Conservation (phyloP, 1,139 yeast species). For the Torulaspora pretoriensis region DNA sequence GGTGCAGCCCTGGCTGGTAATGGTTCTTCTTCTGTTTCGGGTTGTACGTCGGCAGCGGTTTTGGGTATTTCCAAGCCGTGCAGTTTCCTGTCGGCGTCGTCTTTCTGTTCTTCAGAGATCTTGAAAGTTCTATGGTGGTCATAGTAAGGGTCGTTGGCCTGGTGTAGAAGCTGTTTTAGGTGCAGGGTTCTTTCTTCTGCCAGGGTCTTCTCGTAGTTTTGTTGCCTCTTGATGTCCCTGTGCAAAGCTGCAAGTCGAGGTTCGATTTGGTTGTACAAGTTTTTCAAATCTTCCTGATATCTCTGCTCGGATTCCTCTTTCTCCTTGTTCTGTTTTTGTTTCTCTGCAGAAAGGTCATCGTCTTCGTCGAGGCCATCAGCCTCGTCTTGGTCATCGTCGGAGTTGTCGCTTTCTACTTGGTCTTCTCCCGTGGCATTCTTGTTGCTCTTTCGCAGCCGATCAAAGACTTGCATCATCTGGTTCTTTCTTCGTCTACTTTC, state of each 20-base stretch:
- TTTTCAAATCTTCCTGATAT: constrained; percentile 27
- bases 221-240: constrained; percentile 23
- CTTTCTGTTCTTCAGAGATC: constrained; percentile 24
- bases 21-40: constrained; percentile 2
- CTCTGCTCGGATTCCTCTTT: constrained; percentile 26
- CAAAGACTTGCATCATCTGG: constrained; percentile 49
- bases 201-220: constrained; percentile 23
- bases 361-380: constrained; percentile 28
- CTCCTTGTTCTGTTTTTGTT: constrained; percentile 24
- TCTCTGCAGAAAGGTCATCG: constrained; percentile 28
- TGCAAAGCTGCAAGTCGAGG: constrained; percentile 26
- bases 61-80: constrained; percentile 7
- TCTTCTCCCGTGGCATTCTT: constrained; percentile 26
- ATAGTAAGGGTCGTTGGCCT: constrained; percentile 27
- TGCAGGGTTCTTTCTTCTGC: constrained; percentile 19
- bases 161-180: constrained; percentile 27
- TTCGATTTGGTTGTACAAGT: constrained; percentile 19
- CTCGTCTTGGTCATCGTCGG: constrained; percentile 27
- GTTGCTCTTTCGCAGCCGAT: constrained; percentile 41
- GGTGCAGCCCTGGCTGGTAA: background rate
- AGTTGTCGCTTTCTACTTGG: constrained; percentile 24
- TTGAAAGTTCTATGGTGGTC: constrained; percentile 29
- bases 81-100: constrained; percentile 24
- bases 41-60: constrained; percentile 1
- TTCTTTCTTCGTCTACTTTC: constrained; percentile 52